Conservation (phyloP, 176 grass and related monocot species). For the Rhipidocladum racemiflorum region DNA sequence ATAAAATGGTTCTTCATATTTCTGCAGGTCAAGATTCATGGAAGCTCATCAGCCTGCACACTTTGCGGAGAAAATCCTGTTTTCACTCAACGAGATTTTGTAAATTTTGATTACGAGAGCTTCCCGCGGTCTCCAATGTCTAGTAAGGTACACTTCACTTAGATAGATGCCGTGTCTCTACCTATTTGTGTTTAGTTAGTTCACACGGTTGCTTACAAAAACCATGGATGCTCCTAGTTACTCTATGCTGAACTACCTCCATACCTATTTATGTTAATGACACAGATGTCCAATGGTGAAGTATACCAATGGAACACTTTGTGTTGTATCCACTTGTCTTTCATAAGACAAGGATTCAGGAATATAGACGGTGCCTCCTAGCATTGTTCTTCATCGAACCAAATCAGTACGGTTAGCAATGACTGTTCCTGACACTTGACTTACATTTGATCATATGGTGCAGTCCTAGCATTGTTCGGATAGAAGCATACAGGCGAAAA, state of each 20-base stretch:
- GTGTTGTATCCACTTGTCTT: background rate
- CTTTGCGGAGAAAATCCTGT: slow-evolving; percentile 64
- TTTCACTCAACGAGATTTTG: slow-evolving; percentile 62
- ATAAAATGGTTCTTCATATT: background rate
- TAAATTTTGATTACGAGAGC: slow-evolving; percentile 83
- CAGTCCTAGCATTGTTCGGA: too few relatives aligned
- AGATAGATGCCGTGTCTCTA: background rate
- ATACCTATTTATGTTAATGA: background rate
- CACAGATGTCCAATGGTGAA: background rate
- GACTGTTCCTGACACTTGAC: background rate
- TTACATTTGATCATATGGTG: slow-evolving; percentile 2
- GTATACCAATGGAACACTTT: background rate
- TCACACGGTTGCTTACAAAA: background rate
- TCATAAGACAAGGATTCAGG: background rate
- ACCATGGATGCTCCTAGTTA: background rate
- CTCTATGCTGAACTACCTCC: background rate
- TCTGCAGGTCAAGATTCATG: slow-evolving; percentile 76
- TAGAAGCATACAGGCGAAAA: too few relatives aligned
- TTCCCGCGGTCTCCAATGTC: slow-evolving; percentile 95
- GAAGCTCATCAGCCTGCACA: slow-evolving; percentile 59
- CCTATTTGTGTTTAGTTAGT: background rate
- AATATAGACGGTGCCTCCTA: background rate
- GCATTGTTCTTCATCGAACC: background rate
- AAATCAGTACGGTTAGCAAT: background rate
- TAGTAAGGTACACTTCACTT: slow-evolving; percentile 55